Percentiles rank a stretch among this genome's conserved stretches.
phyloP scores from a whole-genome alignment of 2,329 filamentous ascomycete species.

The Fusarium sulawesiense region DNA sequence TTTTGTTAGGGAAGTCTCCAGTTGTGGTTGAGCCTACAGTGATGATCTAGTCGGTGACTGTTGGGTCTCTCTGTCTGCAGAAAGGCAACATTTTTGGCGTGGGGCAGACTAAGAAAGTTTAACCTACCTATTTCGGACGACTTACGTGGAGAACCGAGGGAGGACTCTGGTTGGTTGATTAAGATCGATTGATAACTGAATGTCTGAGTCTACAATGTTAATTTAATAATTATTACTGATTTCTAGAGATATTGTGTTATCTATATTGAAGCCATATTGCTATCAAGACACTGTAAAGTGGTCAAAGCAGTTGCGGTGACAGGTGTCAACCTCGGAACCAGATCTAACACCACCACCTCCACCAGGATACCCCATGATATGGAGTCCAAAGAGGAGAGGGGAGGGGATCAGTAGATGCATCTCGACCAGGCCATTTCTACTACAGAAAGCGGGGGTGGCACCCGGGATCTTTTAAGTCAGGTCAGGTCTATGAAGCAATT shows the following conservation, averaged over 20 bases:
- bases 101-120: conserved; percentile 21
- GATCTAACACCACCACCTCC: conserved; percentile 20
- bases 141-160: conserved; percentile 17
- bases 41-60: conserved; percentile 11
- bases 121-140: conserved; percentile 16
- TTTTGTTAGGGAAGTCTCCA: conserved; percentile 15
- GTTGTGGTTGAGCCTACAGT: conserved; percentile 8
- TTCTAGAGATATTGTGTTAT: background rate
- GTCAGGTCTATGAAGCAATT: conserved; percentile 22
- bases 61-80: conserved; percentile 3
- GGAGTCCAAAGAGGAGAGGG: background rate
- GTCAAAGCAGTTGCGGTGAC: background rate
- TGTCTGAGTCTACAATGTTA: background rate
- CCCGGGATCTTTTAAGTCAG: conserved; percentile 11
- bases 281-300: background rate
- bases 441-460: conserved; percentile 34
- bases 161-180: conserved; percentile 18
- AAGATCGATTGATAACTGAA: background rate
- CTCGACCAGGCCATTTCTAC: conserved; percentile 14
- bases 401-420: conserved; percentile 6
- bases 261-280: background rate
- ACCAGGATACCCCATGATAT: conserved; percentile 26
- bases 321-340: conserved; percentile 8
- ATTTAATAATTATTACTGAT: background rate
- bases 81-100: conserved; percentile 24